Evolutionary conservation across 2,329 filamentous ascomycete species (phyloP).

Genomic region (Pestalotiopsis sp.): DNA sequence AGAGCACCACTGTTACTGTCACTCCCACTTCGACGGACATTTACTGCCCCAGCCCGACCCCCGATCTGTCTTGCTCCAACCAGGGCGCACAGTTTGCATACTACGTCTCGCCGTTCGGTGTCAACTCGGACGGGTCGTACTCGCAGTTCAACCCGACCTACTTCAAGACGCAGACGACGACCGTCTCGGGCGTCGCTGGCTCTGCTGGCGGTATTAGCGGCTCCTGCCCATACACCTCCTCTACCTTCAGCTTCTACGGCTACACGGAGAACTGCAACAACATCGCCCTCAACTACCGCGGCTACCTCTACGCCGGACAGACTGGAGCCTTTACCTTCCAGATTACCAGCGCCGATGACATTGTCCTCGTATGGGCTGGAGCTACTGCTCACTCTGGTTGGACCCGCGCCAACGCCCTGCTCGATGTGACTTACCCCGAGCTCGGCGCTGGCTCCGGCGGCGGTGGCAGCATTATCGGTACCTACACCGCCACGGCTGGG

Average conservation of each 20-base stretch:
- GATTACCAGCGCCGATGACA: conserved; percentile 2
- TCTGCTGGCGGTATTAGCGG: background rate
- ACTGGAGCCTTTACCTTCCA: background rate
- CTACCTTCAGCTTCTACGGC: conserved; percentile 1
- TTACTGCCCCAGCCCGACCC: conserved; percentile 6
- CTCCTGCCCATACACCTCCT: background rate
- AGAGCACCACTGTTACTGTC: conserved; percentile 4
- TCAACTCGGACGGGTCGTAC: background rate
- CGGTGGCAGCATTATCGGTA: background rate
- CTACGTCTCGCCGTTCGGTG: background rate
- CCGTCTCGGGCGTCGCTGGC: background rate
- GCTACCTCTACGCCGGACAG: conserved; percentile 3
- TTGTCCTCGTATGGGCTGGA: conserved; percentile 1
- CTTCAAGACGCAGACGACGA: background rate
- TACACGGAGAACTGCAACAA: conserved; percentile 5
- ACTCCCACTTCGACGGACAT: conserved; percentile 4
- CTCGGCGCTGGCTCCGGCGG: background rate
- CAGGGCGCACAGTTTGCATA: background rate
- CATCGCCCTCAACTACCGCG: conserved; percentile 1
- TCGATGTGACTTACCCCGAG: conserved; percentile 3
- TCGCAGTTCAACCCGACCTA: background rate
- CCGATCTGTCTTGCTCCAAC: background rate
- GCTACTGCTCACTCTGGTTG: background rate
- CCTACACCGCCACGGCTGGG: background rate
- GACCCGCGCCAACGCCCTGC: background rate